Conservation (phyloP, 441 rosid species). For the Adansonia gregorii region DNA sequence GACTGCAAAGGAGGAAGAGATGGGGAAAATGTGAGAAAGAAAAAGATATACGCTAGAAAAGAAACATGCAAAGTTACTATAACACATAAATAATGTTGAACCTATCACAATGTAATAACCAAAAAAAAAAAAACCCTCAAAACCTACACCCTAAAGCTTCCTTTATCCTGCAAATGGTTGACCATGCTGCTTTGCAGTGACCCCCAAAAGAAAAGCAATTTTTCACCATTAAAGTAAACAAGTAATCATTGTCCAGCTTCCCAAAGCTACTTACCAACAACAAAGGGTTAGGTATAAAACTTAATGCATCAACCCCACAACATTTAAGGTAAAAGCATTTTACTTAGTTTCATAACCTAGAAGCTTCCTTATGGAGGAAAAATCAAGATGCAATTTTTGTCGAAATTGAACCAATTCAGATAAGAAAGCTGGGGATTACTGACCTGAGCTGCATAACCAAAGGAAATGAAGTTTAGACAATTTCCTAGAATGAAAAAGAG, state of each 20-base stretch:
- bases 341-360: not conserved
- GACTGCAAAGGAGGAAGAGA: constrained; percentile 60
- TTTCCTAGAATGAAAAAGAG: constrained; percentile 87
- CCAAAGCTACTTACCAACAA: not conserved
- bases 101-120: not conserved
- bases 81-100: not conserved
- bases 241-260: not conserved
- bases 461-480: constrained; percentile 94
- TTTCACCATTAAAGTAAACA: not conserved
- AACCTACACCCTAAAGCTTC: not conserved
- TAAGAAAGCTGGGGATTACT: constrained; percentile 27
- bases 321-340: not conserved
- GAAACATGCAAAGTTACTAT: not conserved
- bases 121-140: not conserved
- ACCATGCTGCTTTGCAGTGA: not conserved
- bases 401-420: not conserved
- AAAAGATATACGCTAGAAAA: not conserved
- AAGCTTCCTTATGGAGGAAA: not conserved
- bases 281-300: constrained; percentile 4
- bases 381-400: not conserved
- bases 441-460: constrained; percentile 99
- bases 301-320: not conserved
- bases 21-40: constrained; percentile 10
- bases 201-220: not conserved
- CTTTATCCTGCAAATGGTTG: not conserved